Evolutionary conservation across 164 flowering plant species (phyloP).

Genomic region (Vitis amurensis): DNA sequence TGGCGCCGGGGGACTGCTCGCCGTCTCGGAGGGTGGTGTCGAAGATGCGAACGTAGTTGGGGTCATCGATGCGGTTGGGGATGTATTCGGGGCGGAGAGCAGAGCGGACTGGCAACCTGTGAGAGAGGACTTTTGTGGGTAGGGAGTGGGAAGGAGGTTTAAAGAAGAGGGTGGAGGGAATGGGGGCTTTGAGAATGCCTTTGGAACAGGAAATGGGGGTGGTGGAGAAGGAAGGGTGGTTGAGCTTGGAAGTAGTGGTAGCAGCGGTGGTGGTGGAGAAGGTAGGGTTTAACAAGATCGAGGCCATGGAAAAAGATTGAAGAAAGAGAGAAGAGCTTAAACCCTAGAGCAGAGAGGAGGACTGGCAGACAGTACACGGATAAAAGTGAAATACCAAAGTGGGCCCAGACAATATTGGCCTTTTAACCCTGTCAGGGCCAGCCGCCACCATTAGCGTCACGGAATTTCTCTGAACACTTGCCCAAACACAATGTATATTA

Average conservation of each 20-base stretch:
- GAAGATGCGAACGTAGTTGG: conserved; percentile 80
- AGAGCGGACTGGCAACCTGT: conserved; percentile 10
- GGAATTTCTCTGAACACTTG: no score
- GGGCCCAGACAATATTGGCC: no score
- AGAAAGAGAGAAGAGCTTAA: no score
- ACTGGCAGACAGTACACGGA: no score
- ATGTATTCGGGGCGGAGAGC: conserved; percentile 58
- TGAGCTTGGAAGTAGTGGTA: background rate
- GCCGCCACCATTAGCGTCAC: no score
- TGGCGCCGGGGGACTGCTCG: conserved; percentile 98
- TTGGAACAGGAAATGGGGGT: no score
- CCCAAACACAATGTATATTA: no score
- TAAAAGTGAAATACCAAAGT: no score
- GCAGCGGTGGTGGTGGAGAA: background rate
- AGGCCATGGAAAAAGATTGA: conserved; percentile 3
- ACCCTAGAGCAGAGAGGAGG: no score
- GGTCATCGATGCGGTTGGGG: conserved; percentile 79
- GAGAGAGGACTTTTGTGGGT: conserved; percentile 4
- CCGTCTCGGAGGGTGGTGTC: conserved; percentile 99
- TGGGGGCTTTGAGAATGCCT: conserved; percentile 1
- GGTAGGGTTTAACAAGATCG: background rate
- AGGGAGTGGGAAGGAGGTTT: background rate
- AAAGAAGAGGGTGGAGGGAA: background rate
- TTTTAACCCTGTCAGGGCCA: no score
- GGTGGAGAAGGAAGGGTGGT: background rate